Conservation (phyloP, 2,329 filamentous ascomycete genomes). For the Pyrenochaeta sp. region DNA sequence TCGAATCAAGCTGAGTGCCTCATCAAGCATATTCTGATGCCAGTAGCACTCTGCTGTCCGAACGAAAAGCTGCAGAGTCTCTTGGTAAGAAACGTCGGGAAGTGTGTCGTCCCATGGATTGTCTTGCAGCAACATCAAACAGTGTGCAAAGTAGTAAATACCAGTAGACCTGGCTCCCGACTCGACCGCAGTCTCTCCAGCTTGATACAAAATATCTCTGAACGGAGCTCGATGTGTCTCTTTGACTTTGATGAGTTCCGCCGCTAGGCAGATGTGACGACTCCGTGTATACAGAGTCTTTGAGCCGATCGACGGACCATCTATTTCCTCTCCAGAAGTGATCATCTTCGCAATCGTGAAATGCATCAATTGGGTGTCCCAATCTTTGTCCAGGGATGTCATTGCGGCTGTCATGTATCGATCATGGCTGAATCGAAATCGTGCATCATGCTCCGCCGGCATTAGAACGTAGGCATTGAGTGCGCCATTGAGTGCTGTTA, state of each 20-base stretch:
- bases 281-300: conserved; percentile 73
- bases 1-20: conserved; percentile 72
- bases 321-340: conserved; percentile 70
- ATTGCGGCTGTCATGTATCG: conserved; percentile 80
- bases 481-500: conserved; percentile 81
- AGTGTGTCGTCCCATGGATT: conserved; percentile 75
- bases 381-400: conserved; percentile 66
- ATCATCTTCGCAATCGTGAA: conserved; percentile 86
- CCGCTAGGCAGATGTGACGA: conserved; percentile 79
- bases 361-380: conserved; percentile 70
- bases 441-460: conserved; percentile 82
- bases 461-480: conserved; percentile 83
- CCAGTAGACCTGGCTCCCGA: conserved; percentile 84
- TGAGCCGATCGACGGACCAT: conserved; percentile 61
- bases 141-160: conserved; percentile 79
- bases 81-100: conserved; percentile 81
- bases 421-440: conserved; percentile 87
- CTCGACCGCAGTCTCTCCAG: conserved; percentile 79
- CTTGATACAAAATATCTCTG: conserved; percentile 78
- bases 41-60: conserved; percentile 83
- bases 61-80: conserved; percentile 76
- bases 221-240: conserved; percentile 70
- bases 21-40: conserved; percentile 74
- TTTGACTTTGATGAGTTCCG: conserved; percentile 74
- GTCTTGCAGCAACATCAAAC: conserved; percentile 79